Conservation (phyloP, 31 red algal genomes). For the Odonthalia washingtoniensis region DNA sequence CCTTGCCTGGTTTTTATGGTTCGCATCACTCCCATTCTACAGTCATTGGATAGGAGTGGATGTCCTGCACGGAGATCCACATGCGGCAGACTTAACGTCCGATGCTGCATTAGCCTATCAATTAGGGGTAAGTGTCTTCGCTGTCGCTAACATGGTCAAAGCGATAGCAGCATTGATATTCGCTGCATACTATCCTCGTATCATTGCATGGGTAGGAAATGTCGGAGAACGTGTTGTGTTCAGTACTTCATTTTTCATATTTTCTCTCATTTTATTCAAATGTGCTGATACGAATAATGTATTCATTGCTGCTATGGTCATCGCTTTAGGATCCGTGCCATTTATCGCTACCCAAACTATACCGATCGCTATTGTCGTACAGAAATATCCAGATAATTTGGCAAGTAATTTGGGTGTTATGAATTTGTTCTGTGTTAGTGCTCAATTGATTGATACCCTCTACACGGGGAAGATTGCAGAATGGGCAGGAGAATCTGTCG, state of each 20-base stretch:
- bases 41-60: constrained; percentile 73
- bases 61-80: constrained; percentile 65
- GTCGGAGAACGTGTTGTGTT: constrained; percentile 70
- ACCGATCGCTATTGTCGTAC: constrained; percentile 73
- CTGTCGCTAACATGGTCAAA: constrained; percentile 71
- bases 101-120: constrained; percentile 53
- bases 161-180: constrained; percentile 54
- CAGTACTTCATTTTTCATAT: constrained; percentile 59
- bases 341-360: constrained; percentile 83
- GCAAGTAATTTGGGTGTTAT: constrained; percentile 61
- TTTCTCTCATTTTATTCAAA: constrained; percentile 49
- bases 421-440: constrained; percentile 69
- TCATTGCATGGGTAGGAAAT: constrained; percentile 58
- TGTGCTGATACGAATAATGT: constrained; percentile 66
- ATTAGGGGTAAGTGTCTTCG: constrained; percentile 64
- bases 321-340: constrained; percentile 65
- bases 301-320: constrained; percentile 49
- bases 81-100: constrained; percentile 52
- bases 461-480: constrained; percentile 75
- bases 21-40: constrained; percentile 68
- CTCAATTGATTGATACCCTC: constrained; percentile 74
- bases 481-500: constrained; percentile 58
- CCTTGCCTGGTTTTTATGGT: constrained; percentile 78
- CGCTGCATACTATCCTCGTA: constrained; percentile 57
- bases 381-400: constrained; percentile 53